A percentile compares a stretch with the other conserved stretches of the same genome.
These are phyloP conservation scores for Rhodomyrtus psidioides DNA, from an alignment of 441 rosid species.

Conservation along the genomic window DNA sequence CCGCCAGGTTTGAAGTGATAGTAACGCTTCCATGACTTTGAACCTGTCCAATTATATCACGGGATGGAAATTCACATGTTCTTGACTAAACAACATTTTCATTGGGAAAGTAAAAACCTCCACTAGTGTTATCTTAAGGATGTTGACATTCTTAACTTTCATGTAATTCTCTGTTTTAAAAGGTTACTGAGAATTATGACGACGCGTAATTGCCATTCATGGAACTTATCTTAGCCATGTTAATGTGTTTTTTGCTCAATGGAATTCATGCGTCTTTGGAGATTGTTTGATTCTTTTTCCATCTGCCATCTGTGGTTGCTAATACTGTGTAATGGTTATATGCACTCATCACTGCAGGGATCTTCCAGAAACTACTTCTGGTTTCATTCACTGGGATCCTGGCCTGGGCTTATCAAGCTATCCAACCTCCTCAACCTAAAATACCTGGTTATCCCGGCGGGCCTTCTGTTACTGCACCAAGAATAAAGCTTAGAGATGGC, in stretches of 20 bases:
- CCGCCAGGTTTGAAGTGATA: neutral
- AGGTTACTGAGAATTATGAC: neutral
- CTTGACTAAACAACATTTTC: neutral
- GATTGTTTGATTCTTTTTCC: neutral
- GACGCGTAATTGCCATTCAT: neutral
- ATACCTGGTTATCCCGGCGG: conserved; percentile 53
- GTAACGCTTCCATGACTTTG: neutral
- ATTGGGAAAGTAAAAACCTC: neutral
- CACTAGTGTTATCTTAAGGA: neutral
- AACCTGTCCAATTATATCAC: neutral
- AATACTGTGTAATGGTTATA: neutral
- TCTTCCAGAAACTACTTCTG: conserved; percentile 19
- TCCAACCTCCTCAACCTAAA: conserved; percentile 49
- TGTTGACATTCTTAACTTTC: neutral
- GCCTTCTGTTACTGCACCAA: conserved; percentile 51
- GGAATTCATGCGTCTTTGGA: neutral
- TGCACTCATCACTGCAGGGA: conserved; percentile 20
- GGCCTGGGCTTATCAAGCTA: conserved; percentile 43
- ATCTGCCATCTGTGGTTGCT: neutral
- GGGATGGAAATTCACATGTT: neutral
- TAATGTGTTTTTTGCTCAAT: neutral
- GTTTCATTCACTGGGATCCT: conserved; percentile 33
- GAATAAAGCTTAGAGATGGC: conserved; percentile 66
- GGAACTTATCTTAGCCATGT: neutral
- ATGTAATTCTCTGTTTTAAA: neutral